Evolutionary conservation across 2,329 filamentous ascomycete species (phyloP).

Genomic region (Nemania bipapillata): DNA sequence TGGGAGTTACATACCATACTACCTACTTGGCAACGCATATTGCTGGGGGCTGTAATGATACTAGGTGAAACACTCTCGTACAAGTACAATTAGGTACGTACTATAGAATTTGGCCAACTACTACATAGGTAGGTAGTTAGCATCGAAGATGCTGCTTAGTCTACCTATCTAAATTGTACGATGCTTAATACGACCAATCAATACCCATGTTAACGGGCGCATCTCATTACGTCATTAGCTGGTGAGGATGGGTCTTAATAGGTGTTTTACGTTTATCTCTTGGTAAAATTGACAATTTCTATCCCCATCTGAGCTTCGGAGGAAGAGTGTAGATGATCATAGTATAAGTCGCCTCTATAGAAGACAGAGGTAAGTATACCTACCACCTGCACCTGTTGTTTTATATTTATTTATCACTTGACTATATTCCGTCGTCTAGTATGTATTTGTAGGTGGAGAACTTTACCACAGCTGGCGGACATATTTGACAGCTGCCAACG

Average conservation of each 20-base stretch:
- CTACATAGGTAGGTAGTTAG: too few relatives aligned
- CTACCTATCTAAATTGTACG: neutral
- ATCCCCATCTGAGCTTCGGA: neutral
- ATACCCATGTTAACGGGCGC: neutral
- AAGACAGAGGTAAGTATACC: too few relatives aligned
- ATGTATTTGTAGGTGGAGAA: neutral
- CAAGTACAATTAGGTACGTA: neutral
- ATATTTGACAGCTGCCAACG: neutral
- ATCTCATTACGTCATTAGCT: neutral
- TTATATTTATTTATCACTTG: too few relatives aligned
- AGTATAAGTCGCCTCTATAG: too few relatives aligned
- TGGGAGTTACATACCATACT: neutral
- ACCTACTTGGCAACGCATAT: neutral
- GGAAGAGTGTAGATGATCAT: too few relatives aligned
- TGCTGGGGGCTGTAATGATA: neutral
- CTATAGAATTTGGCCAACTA: conserved; percentile 4
- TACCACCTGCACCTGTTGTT: too few relatives aligned
- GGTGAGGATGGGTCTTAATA: neutral
- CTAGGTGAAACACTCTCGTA: neutral
- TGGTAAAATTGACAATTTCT: neutral
- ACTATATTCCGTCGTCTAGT: too few relatives aligned
- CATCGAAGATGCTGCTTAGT: neutral
- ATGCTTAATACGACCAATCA: neutral
- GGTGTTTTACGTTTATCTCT: neutral
- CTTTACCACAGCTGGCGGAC: neutral